phyloP scores from a whole-genome alignment of 2,329 filamentous ascomycete species.

The Aspergillus puulaauensis region DNA sequence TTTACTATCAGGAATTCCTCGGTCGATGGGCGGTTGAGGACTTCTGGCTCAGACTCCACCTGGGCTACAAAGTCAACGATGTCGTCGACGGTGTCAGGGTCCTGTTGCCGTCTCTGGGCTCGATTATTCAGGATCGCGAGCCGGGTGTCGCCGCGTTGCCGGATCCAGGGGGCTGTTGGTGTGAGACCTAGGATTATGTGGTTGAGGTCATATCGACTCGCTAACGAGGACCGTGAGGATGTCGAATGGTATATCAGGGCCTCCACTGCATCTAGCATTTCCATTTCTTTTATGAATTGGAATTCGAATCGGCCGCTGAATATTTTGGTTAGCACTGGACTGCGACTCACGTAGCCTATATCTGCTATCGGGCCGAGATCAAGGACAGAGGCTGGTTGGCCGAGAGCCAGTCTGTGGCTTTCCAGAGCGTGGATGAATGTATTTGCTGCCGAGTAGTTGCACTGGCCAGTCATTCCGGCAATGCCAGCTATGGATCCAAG shows the following conservation, averaged over 20 bases:
- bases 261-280: not conserved
- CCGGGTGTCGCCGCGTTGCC: not conserved
- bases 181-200: not conserved
- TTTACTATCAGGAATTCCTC: slow-evolving; percentile 1
- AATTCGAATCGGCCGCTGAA: not conserved
- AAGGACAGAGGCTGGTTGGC: slow-evolving; percentile 18
- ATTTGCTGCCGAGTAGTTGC: slow-evolving; percentile 40
- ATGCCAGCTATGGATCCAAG: slow-evolving; percentile 37
- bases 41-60: not conserved
- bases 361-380: slow-evolving; percentile 24
- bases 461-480: slow-evolving; percentile 30
- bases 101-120: not conserved
- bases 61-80: slow-evolving; percentile 1
- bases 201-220: not conserved
- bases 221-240: accelerated
- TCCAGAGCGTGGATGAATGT: slow-evolving; percentile 36
- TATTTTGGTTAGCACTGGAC: not conserved
- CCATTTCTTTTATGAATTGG: not conserved
- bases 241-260: not conserved
- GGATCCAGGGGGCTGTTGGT: not conserved
- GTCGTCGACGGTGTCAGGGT: not conserved
- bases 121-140: not conserved
- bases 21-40: not conserved
- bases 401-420: slow-evolving; percentile 22
- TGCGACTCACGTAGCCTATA: slow-evolving; percentile 10